These are phyloP conservation scores for Xylariaceae sp. DNA, from an alignment of 2,329 filamentous ascomycete species.

Conservation along the genomic window DNA sequence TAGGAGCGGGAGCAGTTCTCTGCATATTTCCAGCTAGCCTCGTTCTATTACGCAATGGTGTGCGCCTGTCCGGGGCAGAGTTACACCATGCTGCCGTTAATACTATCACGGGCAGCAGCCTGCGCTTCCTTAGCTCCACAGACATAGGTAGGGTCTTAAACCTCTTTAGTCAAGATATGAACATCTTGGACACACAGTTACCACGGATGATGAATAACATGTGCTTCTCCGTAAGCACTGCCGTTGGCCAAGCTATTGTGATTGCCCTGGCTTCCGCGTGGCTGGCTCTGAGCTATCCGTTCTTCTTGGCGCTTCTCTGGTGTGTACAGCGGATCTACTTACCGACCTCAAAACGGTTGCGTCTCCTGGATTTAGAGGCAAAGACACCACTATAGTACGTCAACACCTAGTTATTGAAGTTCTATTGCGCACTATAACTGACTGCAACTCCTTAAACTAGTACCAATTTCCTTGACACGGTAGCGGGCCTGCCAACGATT, in stretches of 20 bases:
- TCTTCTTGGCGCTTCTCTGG: constrained; percentile 50
- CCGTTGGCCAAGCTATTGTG: constrained; percentile 49
- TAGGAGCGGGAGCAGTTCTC: constrained; percentile 27
- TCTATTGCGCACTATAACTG: no score
- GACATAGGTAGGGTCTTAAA: constrained; percentile 48
- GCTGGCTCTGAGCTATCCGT: constrained; percentile 51
- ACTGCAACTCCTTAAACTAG: constrained; percentile 28
- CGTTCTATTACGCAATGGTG: constrained; percentile 21
- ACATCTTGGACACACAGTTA: constrained; percentile 49
- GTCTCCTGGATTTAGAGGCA: constrained; percentile 57
- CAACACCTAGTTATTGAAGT: no score
- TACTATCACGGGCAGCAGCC: constrained; percentile 46
- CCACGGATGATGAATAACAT: constrained; percentile 44
- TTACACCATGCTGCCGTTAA: constrained; percentile 32
- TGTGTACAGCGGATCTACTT: constrained; percentile 56
- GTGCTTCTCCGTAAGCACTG: constrained; percentile 7
- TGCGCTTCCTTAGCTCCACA: constrained; percentile 50
- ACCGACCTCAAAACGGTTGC: constrained; percentile 57
- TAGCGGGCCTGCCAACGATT: constrained; percentile 55
- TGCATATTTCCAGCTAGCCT: constrained; percentile 28
- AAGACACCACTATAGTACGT: constrained; percentile 56
- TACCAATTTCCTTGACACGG: constrained; percentile 54
- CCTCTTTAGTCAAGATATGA: constrained; percentile 54
- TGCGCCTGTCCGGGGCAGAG: constrained; percentile 27
- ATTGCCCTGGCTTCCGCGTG: constrained; percentile 49